Percentiles rank a stretch among this genome's conserved stretches.
Evolutionary conservation across 768 basidiomycete genomes (phyloP).

Genomic region (Psilocybe cubensis): DNA sequence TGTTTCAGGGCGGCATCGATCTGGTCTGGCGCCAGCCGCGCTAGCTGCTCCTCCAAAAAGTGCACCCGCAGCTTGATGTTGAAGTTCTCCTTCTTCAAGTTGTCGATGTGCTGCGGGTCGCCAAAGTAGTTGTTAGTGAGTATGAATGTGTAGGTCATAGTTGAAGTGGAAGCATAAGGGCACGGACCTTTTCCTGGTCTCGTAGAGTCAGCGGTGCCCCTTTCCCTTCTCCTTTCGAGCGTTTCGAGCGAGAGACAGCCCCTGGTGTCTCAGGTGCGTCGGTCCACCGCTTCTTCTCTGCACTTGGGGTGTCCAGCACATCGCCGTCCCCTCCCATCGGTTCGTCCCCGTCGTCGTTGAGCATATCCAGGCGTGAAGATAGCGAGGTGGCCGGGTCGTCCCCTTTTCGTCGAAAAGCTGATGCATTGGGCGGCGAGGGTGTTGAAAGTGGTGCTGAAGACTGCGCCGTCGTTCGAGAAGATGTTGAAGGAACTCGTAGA

Average conservation of each 20-base stretch:
- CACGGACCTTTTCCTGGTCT: conserved; percentile 94
- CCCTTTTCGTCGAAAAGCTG: conserved; percentile 37
- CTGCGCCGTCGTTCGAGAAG: conserved; percentile 53
- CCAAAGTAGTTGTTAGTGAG: neutral
- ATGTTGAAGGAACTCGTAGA: conserved; percentile 50
- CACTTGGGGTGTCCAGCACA: conserved; percentile 58
- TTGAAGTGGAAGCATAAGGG: conserved; percentile 1
- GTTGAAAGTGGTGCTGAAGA: conserved; percentile 55
- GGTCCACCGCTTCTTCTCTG: conserved; percentile 48
- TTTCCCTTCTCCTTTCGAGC: conserved; percentile 49
- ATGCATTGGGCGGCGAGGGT: conserved; percentile 47
- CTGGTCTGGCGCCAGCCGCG: conserved; percentile 88
- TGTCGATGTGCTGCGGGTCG: conserved; percentile 81
- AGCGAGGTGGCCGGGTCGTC: conserved; percentile 43
- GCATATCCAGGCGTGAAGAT: conserved; percentile 37
- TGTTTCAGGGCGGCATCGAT: conserved; percentile 91
- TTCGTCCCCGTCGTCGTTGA: conserved; percentile 38
- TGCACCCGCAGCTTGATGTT: conserved; percentile 95
- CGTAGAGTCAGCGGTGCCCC: conserved; percentile 74
- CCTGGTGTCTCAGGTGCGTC: conserved; percentile 56
- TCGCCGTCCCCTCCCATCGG: conserved; percentile 33
- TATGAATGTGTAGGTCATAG: conserved; percentile 2
- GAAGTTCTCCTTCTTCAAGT: conserved; percentile 96
- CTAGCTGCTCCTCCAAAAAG: conserved; percentile 92
- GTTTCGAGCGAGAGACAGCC: conserved; percentile 29